Base-by-base conservation (phyloP, 1,284 basidiomycete species). In the Schizophyllum amplum region DNA sequence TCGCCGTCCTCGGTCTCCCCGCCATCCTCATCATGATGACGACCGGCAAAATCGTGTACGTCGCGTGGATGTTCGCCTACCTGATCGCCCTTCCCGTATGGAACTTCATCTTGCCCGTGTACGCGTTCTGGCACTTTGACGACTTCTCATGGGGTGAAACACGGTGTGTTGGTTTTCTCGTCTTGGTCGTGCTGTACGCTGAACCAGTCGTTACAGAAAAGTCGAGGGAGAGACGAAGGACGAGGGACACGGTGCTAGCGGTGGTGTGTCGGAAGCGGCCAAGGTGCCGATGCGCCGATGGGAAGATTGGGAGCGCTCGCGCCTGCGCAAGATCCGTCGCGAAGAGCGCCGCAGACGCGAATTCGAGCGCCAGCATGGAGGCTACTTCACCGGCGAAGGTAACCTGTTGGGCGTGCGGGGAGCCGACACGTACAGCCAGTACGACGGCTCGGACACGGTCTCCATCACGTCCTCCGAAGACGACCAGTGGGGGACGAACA, bases 131-230 rank as follows among this genome's bases (percentile, higher is more conserved):
- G 95, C 95, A 99, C 74, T 98, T 99, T 72, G 97, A 99, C 67
- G 97, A 99, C 72, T 97, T 98, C 71, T 95, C 93, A 33, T 98
- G 96, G 96, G 96, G 96, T 66, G 93, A 98, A 73, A 99, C 96
- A 24, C 83, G 92, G 92, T 90, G 67, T 59, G 74, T 22, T 21
- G 15, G 26, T 52, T n/a, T 54, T 17, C 55, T 47, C 49, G 58
- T 5, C 11, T 54, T 51, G 57, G 22, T 47, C 27, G n/a, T 58
- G 23, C 23, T 15, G 22, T 24, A 26, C 53, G n/a, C 52, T 63
- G 24, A 67, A 65, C 51, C 62, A n/a, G n/a, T n/a, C 55, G 42
- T 24, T 63, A 58, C 67, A 94, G 97, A 66, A 95, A 95, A 75
- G 94, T 99, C 4, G 92, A 91, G 72, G 94, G 94, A 27, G 94